phyloP scores from a whole-genome alignment of 768 basidiomycete species.

The Gymnopilus junonius region DNA sequence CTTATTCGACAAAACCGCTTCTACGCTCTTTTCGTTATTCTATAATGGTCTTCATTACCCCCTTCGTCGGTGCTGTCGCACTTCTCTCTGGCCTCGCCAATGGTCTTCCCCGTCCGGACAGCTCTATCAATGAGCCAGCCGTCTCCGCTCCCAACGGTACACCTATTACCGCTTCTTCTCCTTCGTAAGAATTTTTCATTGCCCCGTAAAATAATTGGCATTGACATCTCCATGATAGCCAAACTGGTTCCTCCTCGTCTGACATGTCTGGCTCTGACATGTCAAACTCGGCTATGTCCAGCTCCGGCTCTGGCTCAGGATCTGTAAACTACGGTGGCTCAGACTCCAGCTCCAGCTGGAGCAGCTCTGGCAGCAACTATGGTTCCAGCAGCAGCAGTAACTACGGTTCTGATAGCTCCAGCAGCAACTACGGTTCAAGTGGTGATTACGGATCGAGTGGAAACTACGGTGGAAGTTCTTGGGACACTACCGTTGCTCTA shows the following conservation, averaged over 20 bases:
- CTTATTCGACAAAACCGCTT: constrained; percentile 42
- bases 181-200: constrained; percentile 35
- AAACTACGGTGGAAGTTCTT: constrained; percentile 6
- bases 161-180: constrained; percentile 43
- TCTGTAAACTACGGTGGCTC: constrained; percentile 9
- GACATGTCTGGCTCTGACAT: constrained; percentile 2
- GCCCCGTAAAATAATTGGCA: neutral
- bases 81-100: constrained; percentile 55
- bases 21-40: constrained; percentile 48
- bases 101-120: constrained; percentile 51
- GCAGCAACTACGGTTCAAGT: constrained; percentile 24
- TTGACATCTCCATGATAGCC: neutral
- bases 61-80: constrained; percentile 57
- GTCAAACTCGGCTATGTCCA: neutral
- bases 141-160: constrained; percentile 54
- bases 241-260: neutral
- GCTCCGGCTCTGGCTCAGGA: constrained; percentile 5
- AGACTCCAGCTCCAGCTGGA: constrained; percentile 13
- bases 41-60: constrained; percentile 66
- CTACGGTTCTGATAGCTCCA: constrained; percentile 4
- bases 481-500: constrained; percentile 11
- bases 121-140: constrained; percentile 40
- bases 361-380: constrained; percentile 17
- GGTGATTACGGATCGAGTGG: constrained; percentile 17
- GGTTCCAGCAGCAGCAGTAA: constrained; percentile 18